These are phyloP conservation scores for Melampsora abietis-canadensis DNA, from an alignment of 1,284 basidiomycete genomes.

Conservation along the genomic window DNA sequence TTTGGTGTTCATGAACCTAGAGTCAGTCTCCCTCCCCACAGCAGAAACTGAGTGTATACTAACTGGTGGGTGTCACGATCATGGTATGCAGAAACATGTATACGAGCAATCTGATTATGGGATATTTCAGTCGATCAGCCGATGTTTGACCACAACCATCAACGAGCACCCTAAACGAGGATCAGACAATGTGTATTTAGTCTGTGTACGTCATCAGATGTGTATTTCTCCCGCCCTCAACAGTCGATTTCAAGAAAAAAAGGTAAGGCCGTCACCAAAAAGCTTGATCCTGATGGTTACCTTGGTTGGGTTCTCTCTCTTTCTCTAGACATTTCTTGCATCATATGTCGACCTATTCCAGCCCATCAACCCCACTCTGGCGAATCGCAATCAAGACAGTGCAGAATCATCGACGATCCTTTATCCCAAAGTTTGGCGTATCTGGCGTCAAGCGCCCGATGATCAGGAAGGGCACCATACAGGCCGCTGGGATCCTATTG, in stretches of 20 bases:
- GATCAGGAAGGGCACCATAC: neutral
- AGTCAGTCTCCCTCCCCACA: neutral
- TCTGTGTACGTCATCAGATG: neutral
- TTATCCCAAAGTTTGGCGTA: neutral
- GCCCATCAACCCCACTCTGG: neutral
- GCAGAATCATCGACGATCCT: neutral
- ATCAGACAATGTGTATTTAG: slow-evolving; percentile 5
- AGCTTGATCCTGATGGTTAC: too few species aligned
- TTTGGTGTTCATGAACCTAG: slow-evolving; percentile 3
- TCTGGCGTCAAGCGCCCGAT: neutral
- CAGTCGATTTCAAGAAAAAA: too few species aligned
- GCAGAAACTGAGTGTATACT: neutral
- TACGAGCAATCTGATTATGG: slow-evolving; percentile 1
- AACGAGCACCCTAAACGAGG: neutral
- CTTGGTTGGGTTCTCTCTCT: too few species aligned
- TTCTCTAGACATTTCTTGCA: slow-evolving; percentile 4
- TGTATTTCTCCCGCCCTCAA: too few species aligned
- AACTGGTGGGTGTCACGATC: neutral
- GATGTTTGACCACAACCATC: neutral
- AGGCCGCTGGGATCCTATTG: neutral
- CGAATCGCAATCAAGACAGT: neutral
- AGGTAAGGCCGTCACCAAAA: too few species aligned
- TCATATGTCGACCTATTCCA: neutral
- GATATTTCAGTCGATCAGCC: slow-evolving; percentile 5
- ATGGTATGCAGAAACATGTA: neutral